A percentile compares a stretch with the other conserved stretches of the same genome.
These are phyloP conservation scores for Tolypocladium pustulatum DNA, from an alignment of 2,329 filamentous ascomycete species.

Conservation along the genomic window DNA sequence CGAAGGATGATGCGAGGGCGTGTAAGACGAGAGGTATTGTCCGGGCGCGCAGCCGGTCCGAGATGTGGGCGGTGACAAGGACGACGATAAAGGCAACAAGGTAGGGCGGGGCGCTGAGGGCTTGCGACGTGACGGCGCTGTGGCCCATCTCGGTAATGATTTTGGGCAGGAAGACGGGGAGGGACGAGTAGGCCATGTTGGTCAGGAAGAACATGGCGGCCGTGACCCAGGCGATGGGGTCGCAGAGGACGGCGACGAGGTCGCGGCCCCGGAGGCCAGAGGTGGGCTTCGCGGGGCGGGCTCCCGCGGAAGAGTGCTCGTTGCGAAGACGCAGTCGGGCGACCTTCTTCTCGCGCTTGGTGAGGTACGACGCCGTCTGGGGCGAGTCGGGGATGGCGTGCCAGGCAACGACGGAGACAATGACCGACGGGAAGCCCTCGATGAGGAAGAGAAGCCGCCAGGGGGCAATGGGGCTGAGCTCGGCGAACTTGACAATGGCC, in stretches of 20 bases:
- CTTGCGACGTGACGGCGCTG: conserved; percentile 57
- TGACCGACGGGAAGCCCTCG: conserved; percentile 74
- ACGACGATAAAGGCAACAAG: conserved; percentile 64
- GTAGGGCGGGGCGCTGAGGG: conserved; percentile 72
- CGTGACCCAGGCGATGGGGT: conserved; percentile 50
- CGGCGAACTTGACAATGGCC: conserved; percentile 61
- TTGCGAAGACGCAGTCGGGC: conserved; percentile 57
- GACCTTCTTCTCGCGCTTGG: conserved; percentile 53
- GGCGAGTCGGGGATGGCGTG: conserved; percentile 67
- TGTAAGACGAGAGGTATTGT: conserved; percentile 58
- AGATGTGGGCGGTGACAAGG: conserved; percentile 60
- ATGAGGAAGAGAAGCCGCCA: conserved; percentile 81
- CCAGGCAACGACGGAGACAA: conserved; percentile 67
- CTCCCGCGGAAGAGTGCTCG: conserved; percentile 15
- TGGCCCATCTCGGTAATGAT: conserved; percentile 72
- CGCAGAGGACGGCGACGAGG: conserved; percentile 34
- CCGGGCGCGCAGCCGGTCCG: conserved; percentile 55
- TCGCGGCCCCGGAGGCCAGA: conserved; percentile 43
- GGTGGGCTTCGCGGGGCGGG: background rate
- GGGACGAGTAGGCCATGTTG: conserved; percentile 79
- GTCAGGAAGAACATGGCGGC: conserved; percentile 78
- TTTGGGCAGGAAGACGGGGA: conserved; percentile 79
- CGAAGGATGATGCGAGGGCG: conserved; percentile 52
- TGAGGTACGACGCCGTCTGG: conserved; percentile 52
- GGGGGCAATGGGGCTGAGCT: conserved; percentile 57